These are phyloP conservation scores for Fragilaria radians DNA, from an alignment of 108 stramenopile species.

Conservation along the genomic window DNA sequence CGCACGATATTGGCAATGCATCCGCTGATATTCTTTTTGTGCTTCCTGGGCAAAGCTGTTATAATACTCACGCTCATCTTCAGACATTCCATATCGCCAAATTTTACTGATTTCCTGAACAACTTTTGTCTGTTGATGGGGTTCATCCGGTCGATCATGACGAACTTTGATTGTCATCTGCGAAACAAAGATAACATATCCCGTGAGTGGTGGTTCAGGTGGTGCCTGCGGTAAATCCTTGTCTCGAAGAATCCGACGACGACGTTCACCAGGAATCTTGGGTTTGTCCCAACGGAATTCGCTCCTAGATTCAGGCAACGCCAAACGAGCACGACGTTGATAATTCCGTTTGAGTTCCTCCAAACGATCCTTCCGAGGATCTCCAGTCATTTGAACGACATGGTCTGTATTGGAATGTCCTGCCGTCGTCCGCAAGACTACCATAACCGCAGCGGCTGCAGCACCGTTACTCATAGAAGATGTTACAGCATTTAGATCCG, in stretches of 20 bases:
- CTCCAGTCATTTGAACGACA: slow-evolving; percentile 42
- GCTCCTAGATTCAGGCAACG: slow-evolving; percentile 45
- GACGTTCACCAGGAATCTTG: slow-evolving; percentile 56
- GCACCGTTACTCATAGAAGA: too few species aligned
- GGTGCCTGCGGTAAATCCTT: slow-evolving; percentile 52
- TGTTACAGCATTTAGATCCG: too few species aligned
- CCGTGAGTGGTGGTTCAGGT: slow-evolving; percentile 62
- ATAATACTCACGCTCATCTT: slow-evolving; percentile 53
- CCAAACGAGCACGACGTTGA: slow-evolving; percentile 34
- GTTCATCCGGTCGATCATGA: slow-evolving; percentile 71
- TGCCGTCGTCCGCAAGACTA: slow-evolving; percentile 47
- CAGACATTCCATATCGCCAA: slow-evolving; percentile 52
- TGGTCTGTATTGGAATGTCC: slow-evolving; percentile 86
- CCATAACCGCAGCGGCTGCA: neutral
- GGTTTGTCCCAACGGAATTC: slow-evolving; percentile 79
- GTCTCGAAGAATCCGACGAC: slow-evolving; percentile 69
- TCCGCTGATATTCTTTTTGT: slow-evolving; percentile 42
- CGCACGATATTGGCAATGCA: slow-evolving; percentile 65
- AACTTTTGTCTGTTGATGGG: slow-evolving; percentile 61
- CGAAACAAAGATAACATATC: slow-evolving; percentile 52
- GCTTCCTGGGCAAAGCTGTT: slow-evolving; percentile 58
- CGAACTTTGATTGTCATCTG: slow-evolving; percentile 84
- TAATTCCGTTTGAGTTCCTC: slow-evolving; percentile 62
- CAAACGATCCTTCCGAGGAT: slow-evolving; percentile 45
- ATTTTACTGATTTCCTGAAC: slow-evolving; percentile 58